Evolutionary conservation across 352 stramenopile genomes (phyloP).

Genomic region (Phytopythium chamaehyphon): DNA sequence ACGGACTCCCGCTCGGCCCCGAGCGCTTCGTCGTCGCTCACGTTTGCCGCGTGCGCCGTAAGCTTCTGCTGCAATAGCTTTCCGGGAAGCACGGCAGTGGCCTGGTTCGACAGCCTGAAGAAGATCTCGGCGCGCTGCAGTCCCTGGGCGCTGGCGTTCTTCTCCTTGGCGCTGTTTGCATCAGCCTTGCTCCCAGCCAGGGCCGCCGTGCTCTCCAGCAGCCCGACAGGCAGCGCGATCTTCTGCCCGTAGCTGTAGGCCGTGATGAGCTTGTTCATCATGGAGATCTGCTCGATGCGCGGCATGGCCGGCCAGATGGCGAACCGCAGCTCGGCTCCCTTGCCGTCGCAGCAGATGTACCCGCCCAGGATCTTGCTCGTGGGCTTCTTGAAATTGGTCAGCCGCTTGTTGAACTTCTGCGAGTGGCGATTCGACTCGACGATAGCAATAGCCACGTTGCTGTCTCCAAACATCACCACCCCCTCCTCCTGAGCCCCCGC

Average conservation of each 20-base stretch:
- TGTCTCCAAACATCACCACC: constrained; percentile 62
- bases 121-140: constrained; percentile 56
- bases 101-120: constrained; percentile 64
- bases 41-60: constrained; percentile 30
- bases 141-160: constrained; percentile 19
- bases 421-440: constrained; percentile 82
- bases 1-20: constrained; percentile 38
- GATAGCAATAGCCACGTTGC: constrained; percentile 64
- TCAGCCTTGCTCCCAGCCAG: constrained; percentile 12
- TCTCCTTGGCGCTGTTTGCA: constrained; percentile 4
- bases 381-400: constrained; percentile 87
- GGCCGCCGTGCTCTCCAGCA: constrained; percentile 50
- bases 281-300: constrained; percentile 77
- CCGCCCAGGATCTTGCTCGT: constrained; percentile 73
- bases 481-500: constrained; percentile 13
- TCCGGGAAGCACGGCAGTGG: constrained; percentile 42
- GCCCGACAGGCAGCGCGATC: constrained; percentile 62
- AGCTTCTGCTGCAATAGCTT: constrained; percentile 56
- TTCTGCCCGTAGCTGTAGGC: constrained; percentile 82
- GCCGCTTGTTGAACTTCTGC: constrained; percentile 78
- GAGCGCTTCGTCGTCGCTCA: constrained; percentile 7
- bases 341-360: constrained; percentile 88
- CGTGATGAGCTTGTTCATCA: constrained; percentile 84
- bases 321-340: constrained; percentile 68
- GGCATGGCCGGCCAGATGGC: constrained; percentile 54